phyloP scores from a whole-genome alignment of 1,284 basidiomycete genomes.

The Psilocybe mexicana region DNA sequence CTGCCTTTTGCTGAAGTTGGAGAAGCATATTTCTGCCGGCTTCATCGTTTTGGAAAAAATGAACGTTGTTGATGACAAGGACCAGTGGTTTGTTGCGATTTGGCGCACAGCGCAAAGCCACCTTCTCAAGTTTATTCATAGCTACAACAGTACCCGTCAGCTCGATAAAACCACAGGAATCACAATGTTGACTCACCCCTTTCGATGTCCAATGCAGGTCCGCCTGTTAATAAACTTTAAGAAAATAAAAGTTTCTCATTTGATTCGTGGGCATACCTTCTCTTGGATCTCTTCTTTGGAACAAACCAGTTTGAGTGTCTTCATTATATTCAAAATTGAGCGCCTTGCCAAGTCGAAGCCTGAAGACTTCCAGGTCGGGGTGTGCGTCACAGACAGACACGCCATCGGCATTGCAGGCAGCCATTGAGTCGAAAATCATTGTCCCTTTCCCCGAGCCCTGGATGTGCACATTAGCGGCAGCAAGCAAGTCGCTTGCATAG shows the following conservation, averaged over 20 bases:
- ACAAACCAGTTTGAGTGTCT: constrained; percentile 76
- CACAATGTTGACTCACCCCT: constrained; percentile 48
- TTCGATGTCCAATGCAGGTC: constrained; percentile 81
- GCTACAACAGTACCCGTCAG: constrained; percentile 37
- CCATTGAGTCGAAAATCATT: constrained; percentile 83
- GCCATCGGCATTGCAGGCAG: constrained; percentile 67
- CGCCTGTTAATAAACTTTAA: constrained; percentile 41
- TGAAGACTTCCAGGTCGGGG: constrained; percentile 71
- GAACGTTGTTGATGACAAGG: constrained; percentile 77
- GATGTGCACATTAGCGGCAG: neutral
- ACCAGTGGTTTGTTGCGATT: constrained; percentile 69
- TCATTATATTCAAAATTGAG: constrained; percentile 81
- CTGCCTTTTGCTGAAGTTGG: constrained; percentile 83
- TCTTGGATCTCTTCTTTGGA: constrained; percentile 80
- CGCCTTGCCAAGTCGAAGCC: constrained; percentile 79
- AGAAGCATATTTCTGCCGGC: constrained; percentile 75
- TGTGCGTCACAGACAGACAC: constrained; percentile 49
- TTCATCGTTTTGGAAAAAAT: constrained; percentile 80
- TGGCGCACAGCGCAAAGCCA: constrained; percentile 66
- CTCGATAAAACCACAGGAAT: neutral
- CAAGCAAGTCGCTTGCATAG: neutral
- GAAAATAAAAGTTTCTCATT: neutral
- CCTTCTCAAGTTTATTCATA: constrained; percentile 85
- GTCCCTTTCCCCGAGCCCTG: constrained; percentile 64
- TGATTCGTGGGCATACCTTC: constrained; percentile 50